Conservation (phyloP, 805 yeast genomes). For the Schwanniomyces occidentalis region DNA sequence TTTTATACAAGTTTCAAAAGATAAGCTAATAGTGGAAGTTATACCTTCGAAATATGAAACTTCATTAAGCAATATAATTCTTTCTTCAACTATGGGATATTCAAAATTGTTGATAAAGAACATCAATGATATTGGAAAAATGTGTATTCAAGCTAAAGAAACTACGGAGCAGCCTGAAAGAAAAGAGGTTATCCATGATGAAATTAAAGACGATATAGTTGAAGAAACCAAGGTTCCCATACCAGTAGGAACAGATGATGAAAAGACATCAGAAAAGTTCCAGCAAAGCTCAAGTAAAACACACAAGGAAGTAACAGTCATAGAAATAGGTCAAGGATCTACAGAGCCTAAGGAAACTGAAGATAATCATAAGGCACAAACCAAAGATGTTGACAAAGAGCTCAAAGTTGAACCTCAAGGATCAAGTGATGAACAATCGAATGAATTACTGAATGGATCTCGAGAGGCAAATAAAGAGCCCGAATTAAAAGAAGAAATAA, state of each 20-base stretch:
- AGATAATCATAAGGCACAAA: neutral
- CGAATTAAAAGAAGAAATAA: conserved; percentile 4
- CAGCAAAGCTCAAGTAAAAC: no score
- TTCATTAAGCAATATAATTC: conserved; percentile 21
- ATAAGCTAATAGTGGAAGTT: conserved; percentile 21
- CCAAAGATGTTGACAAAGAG: no score
- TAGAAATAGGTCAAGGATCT: no score
- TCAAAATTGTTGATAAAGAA: conserved; percentile 19
- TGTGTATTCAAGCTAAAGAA: no score
- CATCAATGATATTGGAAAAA: conserved; percentile 21
- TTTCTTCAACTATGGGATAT: conserved; percentile 20
- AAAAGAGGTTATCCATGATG: neutral
- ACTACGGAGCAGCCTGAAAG: no score
- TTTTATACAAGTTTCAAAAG: conserved; percentile 20
- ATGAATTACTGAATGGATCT: neutral
- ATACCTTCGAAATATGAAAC: conserved; percentile 17
- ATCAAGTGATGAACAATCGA: conserved; percentile 1
- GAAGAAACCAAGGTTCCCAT: no score
- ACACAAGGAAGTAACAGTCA: no score
- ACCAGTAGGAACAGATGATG: no score
- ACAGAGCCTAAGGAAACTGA: neutral
- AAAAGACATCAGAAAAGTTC: no score
- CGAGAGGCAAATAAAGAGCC: conserved; percentile 1
- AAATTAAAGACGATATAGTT: neutral
- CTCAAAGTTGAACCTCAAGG: conserved; percentile 4